phyloP scores from a whole-genome alignment of 345 rosid genomes.

The Xanthoceras sorbifolium region DNA sequence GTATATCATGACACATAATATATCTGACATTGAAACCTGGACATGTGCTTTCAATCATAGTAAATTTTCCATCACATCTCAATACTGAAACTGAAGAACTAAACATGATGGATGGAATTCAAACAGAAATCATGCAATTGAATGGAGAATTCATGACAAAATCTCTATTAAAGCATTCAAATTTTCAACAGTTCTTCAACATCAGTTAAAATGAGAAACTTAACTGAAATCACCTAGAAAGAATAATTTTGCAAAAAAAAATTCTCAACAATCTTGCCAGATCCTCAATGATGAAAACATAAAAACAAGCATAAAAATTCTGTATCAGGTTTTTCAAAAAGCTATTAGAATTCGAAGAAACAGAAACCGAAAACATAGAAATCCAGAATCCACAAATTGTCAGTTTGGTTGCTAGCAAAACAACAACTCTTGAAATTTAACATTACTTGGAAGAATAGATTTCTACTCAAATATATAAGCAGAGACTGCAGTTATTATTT shows the following conservation, averaged over 20 bases:
- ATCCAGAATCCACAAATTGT: background rate
- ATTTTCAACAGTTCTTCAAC: background rate
- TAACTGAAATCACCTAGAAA: background rate
- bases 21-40: background rate
- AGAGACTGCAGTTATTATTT: background rate
- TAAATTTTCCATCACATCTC: background rate
- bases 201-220: background rate
- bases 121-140: constrained; percentile 7
- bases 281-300: background rate
- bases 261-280: background rate
- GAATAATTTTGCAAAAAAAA: background rate
- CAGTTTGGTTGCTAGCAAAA: background rate
- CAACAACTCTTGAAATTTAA: background rate
- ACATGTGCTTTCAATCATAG: background rate
- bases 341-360: background rate
- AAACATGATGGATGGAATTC: background rate
- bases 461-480: background rate
- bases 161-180: background rate
- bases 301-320: background rate
- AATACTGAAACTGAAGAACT: background rate
- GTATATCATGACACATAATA: background rate
- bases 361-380: background rate
- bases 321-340: background rate
- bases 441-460: background rate
- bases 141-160: background rate